A percentile compares a stretch with the other conserved stretches of the same genome.
phyloP scores from a whole-genome alignment of 108 stramenopile genomes.

The Schizochytrium sp. region DNA sequence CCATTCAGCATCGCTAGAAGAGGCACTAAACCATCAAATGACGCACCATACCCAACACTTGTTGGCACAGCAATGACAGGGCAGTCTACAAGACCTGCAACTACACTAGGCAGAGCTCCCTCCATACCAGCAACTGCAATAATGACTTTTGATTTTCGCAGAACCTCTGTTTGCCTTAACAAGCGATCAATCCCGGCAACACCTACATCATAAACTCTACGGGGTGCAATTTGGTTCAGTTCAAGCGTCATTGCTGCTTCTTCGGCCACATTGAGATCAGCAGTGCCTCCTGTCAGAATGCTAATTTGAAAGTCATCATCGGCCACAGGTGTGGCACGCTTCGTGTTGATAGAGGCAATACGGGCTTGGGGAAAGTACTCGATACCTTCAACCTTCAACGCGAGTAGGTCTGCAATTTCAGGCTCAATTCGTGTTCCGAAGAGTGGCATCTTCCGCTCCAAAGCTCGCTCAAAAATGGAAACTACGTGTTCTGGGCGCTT shows the following conservation, averaged over 20 bases:
- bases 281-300: slow-evolving; percentile 89
- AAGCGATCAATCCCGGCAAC: slow-evolving; percentile 95
- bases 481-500: slow-evolving; percentile 20
- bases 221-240: slow-evolving; percentile 78
- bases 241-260: slow-evolving; percentile 86
- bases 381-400: neutral
- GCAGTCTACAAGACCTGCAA: slow-evolving; percentile 89
- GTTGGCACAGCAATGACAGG: slow-evolving; percentile 95
- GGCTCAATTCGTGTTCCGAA: slow-evolving; percentile 27
- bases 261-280: slow-evolving; percentile 88
- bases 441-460: neutral
- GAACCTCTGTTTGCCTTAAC: slow-evolving; percentile 79
- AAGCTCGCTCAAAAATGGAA: neutral
- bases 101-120: slow-evolving; percentile 93
- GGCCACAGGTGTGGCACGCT: neutral
- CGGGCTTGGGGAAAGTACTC: slow-evolving; percentile 1
- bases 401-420: neutral
- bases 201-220: slow-evolving; percentile 89
- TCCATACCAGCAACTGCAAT: slow-evolving; percentile 95
- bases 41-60: slow-evolving; percentile 91
- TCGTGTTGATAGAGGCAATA: neutral
- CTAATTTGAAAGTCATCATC: slow-evolving; percentile 68
- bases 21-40: slow-evolving; percentile 89
- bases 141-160: slow-evolving; percentile 82
- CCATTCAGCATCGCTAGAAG: slow-evolving; percentile 94